These are phyloP conservation scores for Isoetes engelmannii DNA, from an alignment of 83 land plant genomes.

Conservation along the genomic window DNA sequence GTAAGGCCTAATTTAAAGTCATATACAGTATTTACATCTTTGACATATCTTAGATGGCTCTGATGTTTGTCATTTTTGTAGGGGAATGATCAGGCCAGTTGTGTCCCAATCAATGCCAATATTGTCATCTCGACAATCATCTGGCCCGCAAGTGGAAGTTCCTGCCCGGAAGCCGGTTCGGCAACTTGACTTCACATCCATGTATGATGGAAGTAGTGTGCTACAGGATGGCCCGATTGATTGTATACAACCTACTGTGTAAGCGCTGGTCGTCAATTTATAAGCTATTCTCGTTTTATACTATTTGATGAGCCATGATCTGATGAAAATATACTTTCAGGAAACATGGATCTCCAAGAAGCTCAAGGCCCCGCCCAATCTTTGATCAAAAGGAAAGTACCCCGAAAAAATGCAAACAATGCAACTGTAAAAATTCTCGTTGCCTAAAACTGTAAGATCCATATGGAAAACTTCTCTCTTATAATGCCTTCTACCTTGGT, in stretches of 20 bases:
- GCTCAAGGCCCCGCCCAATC: conserved; percentile 31
- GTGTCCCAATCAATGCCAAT: not conserved
- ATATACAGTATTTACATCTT: no score
- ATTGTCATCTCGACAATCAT: not conserved
- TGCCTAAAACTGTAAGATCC: conserved; percentile 86
- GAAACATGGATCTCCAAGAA: conserved; percentile 57
- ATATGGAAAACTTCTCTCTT: no score
- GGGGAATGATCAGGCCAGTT: no score
- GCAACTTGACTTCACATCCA: conserved; percentile 37
- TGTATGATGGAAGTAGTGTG: conserved; percentile 22
- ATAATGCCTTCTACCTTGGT: no score
- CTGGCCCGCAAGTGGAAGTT: conserved; percentile 23
- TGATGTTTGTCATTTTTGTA: no score
- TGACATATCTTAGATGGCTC: no score
- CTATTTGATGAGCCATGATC: no score
- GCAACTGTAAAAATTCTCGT: conserved; percentile 79
- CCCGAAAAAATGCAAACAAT: conserved; percentile 87
- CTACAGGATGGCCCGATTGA: conserved; percentile 17
- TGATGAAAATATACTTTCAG: conserved; percentile 17
- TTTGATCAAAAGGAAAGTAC: conserved; percentile 77
- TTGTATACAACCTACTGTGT: no score
- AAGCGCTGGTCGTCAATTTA: no score
- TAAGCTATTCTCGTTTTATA: no score
- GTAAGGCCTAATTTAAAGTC: no score
- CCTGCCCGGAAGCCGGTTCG: conserved; percentile 35